Evolutionary conservation across 1,284 basidiomycete species (phyloP).

Genomic region (Tilletiaria anomala): DNA sequence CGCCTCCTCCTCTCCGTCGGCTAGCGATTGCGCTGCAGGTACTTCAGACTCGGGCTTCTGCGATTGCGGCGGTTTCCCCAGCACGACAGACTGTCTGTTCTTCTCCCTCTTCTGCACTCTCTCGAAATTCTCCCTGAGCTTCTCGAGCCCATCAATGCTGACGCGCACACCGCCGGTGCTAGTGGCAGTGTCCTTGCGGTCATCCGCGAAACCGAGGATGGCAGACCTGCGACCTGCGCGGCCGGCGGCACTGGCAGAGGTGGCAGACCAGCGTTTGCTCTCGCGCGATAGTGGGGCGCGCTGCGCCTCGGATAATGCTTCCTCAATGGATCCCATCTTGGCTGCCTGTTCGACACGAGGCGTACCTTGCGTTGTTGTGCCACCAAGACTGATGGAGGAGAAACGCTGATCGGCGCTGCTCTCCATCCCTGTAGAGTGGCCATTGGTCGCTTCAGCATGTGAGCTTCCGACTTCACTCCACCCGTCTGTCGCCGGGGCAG

Average conservation of each 20-base stretch:
- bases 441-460: neutral
- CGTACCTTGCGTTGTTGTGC: slow-evolving; percentile 2
- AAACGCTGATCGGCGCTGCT: slow-evolving; percentile 7
- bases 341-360: too few relatives aligned
- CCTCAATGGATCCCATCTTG: neutral
- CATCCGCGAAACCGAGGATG: too few relatives aligned
- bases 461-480: neutral
- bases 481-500: neutral
- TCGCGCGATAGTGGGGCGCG: slow-evolving; percentile 23
- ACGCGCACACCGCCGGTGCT: too few relatives aligned
- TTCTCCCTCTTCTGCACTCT: slow-evolving; percentile 3
- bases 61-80: neutral
- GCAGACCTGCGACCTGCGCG: too few relatives aligned
- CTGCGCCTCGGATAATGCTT: slow-evolving; percentile 20
- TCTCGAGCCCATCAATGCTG: slow-evolving; percentile 27
- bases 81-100: neutral
- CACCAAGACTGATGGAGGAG: slow-evolving; percentile 17
- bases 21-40: neutral
- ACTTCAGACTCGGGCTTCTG: neutral
- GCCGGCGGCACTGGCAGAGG: too few relatives aligned
- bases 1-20: neutral
- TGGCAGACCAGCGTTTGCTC: slow-evolving; percentile 23
- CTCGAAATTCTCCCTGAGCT: slow-evolving; percentile 29
- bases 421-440: neutral
- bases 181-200: too few relatives aligned